Conservation (phyloP, 108 stramenopile species). For the Fragilaria crotonensis region DNA sequence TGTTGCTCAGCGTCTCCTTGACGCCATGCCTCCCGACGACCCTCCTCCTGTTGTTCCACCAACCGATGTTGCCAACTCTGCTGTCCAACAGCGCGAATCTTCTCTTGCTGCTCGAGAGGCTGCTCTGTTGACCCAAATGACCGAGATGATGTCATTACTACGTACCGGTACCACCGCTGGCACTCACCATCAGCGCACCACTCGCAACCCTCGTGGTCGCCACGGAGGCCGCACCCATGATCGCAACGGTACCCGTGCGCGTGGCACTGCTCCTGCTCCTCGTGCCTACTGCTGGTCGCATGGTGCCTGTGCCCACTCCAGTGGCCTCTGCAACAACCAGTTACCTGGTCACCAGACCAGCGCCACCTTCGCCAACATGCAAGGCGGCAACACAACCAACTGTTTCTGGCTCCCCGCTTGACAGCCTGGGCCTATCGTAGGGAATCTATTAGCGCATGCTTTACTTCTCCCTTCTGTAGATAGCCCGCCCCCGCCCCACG, state of each 20-base stretch:
- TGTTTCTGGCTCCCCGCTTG: background rate
- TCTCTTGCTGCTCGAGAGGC: background rate
- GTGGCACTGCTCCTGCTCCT: background rate
- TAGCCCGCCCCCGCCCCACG: background rate
- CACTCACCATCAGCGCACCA: background rate
- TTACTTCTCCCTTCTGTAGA: background rate
- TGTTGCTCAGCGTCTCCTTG: background rate
- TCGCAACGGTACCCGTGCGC: background rate
- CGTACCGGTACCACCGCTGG: background rate
- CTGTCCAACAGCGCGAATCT: background rate
- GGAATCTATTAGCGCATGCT: background rate
- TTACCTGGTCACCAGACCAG: constrained; percentile 5
- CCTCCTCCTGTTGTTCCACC: background rate
- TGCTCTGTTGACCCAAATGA: background rate
- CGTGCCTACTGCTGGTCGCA: constrained; percentile 15
- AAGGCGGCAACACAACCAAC: background rate
- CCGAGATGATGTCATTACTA: background rate
- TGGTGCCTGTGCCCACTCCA: constrained; percentile 10
- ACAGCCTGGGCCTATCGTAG: background rate
- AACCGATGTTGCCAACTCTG: background rate
- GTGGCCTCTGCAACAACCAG: constrained; percentile 7
- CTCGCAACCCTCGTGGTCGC: background rate
- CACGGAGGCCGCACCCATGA: background rate
- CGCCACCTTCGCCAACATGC: constrained; percentile 4
- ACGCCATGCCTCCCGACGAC: background rate